Evolutionary conservation across 805 yeast genomes (phyloP), one percentile per base, ranked within the genome.

Genomic region (Nakazawaea holstii): DNA sequence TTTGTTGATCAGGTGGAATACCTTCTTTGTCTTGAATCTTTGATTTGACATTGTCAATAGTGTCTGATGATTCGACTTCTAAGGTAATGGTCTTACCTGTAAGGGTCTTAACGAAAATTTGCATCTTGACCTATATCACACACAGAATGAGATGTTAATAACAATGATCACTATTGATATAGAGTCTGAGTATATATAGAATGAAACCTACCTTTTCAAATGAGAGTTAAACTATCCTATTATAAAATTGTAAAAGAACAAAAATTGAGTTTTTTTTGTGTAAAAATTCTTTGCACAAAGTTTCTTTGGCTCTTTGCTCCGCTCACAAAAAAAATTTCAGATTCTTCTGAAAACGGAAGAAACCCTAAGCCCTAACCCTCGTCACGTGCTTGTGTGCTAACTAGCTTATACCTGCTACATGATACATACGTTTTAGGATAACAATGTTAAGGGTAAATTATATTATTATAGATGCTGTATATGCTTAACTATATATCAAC

Each of bases 41-140:
- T 61, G 92, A 79, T 79, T 89, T 89, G 72, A 89, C 96, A 64
- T 89, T 89, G 77, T 89, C 96, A 66, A 89, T 89, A 58, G 96
- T 88, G 78, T 89, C 96, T 50, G 95, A 87, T 53, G 96, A 88
- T 74, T 89, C 96, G 59, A 89, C 94, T 70, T 80, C 82, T 56
- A 77, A 73, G 55, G 84, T 72, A 79, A 94, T 92, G 70, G 98
- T 85, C 89, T 92, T 92, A 80, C 98, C 98, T 65, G 98, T 91
- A 73, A 94, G 84, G 79, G 99, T 92, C 80, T 92, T 94, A 77
- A 94, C 98, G 79, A 94, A 94, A 80, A 92, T 91, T 81, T 87
- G 95, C 95, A 87, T 86, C 57, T 62, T 71, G 54, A 58, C 55
- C 61, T 60, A 20, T 27, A 26, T 41, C 5, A 20, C 24, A 20